Evolutionary conservation across 2,329 filamentous ascomycete genomes (phyloP).

Genomic region (Pseudocercospora eumusae): DNA sequence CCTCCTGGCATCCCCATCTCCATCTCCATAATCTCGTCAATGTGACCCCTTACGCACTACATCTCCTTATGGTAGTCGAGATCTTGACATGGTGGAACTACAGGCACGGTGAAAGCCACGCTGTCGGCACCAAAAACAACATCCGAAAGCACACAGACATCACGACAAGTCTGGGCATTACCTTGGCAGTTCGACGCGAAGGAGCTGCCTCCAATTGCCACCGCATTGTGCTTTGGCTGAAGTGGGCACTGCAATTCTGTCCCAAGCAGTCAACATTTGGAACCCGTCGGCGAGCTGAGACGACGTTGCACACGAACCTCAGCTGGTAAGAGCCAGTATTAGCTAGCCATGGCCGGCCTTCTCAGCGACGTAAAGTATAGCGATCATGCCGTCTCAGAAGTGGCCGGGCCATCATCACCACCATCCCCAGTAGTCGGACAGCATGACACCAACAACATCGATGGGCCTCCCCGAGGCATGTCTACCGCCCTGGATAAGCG

Average conservation of each 20-base stretch:
- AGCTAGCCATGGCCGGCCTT: neutral
- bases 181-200: neutral
- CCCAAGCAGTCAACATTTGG: neutral
- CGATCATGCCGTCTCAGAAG: constrained; percentile 7
- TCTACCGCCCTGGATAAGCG: constrained; percentile 21
- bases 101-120: neutral
- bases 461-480: neutral
- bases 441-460: neutral
- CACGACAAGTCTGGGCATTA: neutral
- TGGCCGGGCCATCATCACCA: neutral
- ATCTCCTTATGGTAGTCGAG: too few relatives aligned
- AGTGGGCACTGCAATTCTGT: neutral
- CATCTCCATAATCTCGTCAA: neutral
- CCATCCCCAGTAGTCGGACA: neutral
- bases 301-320: neutral
- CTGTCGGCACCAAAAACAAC: neutral
- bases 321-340: neutral
- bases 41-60: too few relatives aligned
- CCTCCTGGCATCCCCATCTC: neutral
- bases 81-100: neutral
- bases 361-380: constrained; percentile 3
- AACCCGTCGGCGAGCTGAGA: neutral
- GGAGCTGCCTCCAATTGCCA: neutral
- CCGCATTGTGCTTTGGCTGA: neutral
- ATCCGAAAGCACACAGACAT: neutral